Conservation (phyloP, 441 rosid genomes). For the Pelargonium citronellum region DNA sequence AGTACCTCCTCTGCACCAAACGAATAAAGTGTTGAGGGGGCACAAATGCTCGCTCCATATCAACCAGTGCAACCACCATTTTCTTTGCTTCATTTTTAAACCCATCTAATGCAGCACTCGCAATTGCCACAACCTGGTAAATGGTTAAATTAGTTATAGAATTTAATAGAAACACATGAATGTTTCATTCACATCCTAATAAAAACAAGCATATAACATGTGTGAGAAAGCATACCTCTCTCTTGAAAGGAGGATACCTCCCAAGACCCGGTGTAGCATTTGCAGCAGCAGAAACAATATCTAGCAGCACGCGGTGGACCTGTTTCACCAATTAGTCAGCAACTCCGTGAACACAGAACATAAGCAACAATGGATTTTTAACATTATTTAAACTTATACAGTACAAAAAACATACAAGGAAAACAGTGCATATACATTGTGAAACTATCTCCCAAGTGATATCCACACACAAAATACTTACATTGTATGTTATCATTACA, state of each 20-base stretch:
- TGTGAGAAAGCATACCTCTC: slow-evolving; percentile 52
- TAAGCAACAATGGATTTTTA: not conserved
- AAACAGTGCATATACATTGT: not conserved
- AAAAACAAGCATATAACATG: slow-evolving; percentile 14
- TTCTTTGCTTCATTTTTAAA: slow-evolving; percentile 82
- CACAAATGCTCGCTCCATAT: slow-evolving; percentile 97
- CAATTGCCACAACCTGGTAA: slow-evolving; percentile 74
- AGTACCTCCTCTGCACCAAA: slow-evolving; percentile 82
- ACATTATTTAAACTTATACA: not conserved
- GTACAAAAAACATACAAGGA: not conserved
- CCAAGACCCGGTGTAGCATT: slow-evolving; percentile 94
- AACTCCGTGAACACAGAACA: slow-evolving; percentile 8
- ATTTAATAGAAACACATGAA: slow-evolving; percentile 5
- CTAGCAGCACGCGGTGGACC: slow-evolving; percentile 88
- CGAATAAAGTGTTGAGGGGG: slow-evolving; percentile 98
- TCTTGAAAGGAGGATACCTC: slow-evolving; percentile 90
- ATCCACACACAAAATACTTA: not conserved
- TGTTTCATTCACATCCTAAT: slow-evolving; percentile 13
- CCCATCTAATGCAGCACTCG: slow-evolving; percentile 75
- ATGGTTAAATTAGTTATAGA: not conserved
- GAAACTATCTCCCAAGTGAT: not conserved
- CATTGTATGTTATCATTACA: not conserved
- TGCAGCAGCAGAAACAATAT: slow-evolving; percentile 76
- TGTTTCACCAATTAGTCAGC: slow-evolving; percentile 21
- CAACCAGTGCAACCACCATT: slow-evolving; percentile 94